These are phyloP conservation scores for Aspergillus aculeatinus DNA, from an alignment of 2,329 filamentous ascomycete species.

Conservation along the genomic window DNA sequence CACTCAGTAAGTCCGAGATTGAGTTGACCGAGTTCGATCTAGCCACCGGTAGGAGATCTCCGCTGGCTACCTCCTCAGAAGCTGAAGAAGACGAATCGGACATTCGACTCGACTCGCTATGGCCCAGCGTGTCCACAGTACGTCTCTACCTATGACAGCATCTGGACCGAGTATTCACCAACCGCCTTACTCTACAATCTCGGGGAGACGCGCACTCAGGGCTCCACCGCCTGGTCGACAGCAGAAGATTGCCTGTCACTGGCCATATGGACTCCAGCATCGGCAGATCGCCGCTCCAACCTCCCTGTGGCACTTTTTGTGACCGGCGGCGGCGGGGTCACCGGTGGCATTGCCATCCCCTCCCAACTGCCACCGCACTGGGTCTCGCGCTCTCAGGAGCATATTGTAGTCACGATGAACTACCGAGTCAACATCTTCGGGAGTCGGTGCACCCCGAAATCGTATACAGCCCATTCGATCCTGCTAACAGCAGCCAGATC, in stretches of 20 bases:
- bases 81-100: conserved; percentile 12
- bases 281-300: conserved; percentile 15
- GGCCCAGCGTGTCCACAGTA: conserved; percentile 25
- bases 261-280: conserved; percentile 44
- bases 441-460: not conserved
- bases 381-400: conserved; percentile 41
- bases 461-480: no score
- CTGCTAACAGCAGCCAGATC: conserved; percentile 5
- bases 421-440: conserved; percentile 31
- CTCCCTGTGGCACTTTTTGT: conserved; percentile 26
- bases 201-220: conserved; percentile 18
- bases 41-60: conserved; percentile 1
- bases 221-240: conserved; percentile 19
- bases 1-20: not conserved
- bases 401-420: conserved; percentile 43
- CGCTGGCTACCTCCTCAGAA: conserved; percentile 32
- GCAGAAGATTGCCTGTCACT: conserved; percentile 47
- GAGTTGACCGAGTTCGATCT: not conserved
- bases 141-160: conserved; percentile 16
- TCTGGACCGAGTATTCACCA: conserved; percentile 4
- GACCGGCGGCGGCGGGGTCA: conserved; percentile 23
- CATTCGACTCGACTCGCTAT: conserved; percentile 26
- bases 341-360: conserved; percentile 39
- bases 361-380: conserved; percentile 26
- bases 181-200: conserved; percentile 7